phyloP scores from a whole-genome alignment of 345 rosid genomes.

The Sisymbrium irio region DNA sequence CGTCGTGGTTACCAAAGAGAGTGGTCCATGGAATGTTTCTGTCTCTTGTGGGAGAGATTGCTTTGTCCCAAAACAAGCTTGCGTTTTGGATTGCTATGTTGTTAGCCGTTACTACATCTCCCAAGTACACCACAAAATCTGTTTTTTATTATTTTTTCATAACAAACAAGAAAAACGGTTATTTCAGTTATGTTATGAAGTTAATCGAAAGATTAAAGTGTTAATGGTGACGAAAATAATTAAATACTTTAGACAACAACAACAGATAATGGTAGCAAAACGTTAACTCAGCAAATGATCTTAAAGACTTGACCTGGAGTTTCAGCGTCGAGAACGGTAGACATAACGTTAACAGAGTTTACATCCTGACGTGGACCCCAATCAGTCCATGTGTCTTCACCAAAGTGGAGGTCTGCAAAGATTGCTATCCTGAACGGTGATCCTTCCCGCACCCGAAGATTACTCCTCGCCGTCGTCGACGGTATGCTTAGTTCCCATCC shows the following conservation, averaged over 20 bases:
- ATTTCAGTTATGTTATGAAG: not conserved
- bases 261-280: not conserved
- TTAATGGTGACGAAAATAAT: too few relatives aligned
- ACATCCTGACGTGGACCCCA: slow-evolving; percentile 76
- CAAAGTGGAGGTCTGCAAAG: slow-evolving; percentile 84
- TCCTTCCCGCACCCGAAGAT: slow-evolving; percentile 37
- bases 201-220: too few relatives aligned
- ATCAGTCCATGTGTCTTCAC: slow-evolving; percentile 70
- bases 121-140: slow-evolving; percentile 88
- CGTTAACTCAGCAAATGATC: not conserved
- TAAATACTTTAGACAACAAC: too few relatives aligned
- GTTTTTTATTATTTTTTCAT: not conserved
- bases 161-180: not conserved
- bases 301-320: slow-evolving; percentile 43
- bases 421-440: slow-evolving; percentile 54
- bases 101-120: slow-evolving; percentile 85
- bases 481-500: slow-evolving; percentile 27
- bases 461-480: not conserved
- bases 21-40: slow-evolving; percentile 76
- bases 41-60: slow-evolving; percentile 65
- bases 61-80: slow-evolving; percentile 76
- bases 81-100: slow-evolving; percentile 70
- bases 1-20: slow-evolving; percentile 88
- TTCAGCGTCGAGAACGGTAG: slow-evolving; percentile 57
- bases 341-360: slow-evolving; percentile 59